Evolutionary conservation across 2,329 filamentous ascomycete genomes (phyloP).

Genomic region (Penicillium sp.): DNA sequence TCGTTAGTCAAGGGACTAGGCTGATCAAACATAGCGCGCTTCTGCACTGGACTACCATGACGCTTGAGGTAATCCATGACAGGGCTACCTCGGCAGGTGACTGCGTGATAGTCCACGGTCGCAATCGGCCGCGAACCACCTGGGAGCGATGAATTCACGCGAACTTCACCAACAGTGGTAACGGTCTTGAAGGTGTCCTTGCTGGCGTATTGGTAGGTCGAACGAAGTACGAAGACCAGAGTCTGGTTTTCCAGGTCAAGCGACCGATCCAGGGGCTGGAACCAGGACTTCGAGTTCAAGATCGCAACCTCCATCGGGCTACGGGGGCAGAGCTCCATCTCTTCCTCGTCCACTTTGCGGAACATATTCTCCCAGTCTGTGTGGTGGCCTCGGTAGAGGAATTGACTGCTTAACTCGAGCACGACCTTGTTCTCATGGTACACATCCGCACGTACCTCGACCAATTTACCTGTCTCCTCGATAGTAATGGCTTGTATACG

Average conservation of each 20-base stretch:
- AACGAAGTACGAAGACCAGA: background rate
- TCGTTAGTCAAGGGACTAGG: background rate
- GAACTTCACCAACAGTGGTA: conserved; percentile 2
- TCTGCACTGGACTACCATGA: background rate
- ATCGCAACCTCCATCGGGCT: background rate
- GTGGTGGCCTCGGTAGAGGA: background rate
- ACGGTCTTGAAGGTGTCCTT: conserved; percentile 2
- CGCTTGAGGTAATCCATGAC: background rate
- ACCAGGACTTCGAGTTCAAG: background rate
- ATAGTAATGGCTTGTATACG: background rate
- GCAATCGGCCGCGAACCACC: background rate
- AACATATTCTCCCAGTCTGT: background rate
- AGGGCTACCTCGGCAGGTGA: background rate
- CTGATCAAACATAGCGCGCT: background rate
- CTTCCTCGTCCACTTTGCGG: background rate
- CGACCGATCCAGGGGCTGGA: background rate
- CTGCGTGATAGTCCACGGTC: background rate
- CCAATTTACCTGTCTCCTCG: background rate
- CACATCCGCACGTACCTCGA: background rate
- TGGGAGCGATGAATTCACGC: conserved; percentile 1
- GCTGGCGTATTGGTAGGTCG: conserved; percentile 2
- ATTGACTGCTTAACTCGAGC: background rate
- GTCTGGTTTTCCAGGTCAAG: conserved; percentile 1
- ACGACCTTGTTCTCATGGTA: background rate
- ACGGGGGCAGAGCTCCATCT: background rate